phyloP scores from a whole-genome alignment of 176 grass and related monocot genomes.

The Urochloa ruziziensis region DNA sequence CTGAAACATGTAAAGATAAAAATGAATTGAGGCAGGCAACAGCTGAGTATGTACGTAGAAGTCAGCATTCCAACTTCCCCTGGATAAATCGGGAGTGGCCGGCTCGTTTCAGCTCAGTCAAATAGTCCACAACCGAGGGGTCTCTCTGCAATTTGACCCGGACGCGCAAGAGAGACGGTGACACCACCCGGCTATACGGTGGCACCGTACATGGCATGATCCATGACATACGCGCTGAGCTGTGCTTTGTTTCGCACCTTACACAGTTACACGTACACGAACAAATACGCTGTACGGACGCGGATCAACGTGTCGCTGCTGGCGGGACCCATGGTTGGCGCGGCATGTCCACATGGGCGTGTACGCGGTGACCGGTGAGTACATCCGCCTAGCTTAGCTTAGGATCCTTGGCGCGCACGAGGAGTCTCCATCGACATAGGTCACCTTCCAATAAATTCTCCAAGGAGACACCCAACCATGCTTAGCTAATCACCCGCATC shows the following conservation, averaged over 20 bases:
- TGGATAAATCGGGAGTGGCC: not conserved
- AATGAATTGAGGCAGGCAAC: not conserved
- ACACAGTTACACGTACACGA: too few relatives aligned
- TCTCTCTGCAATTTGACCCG: not conserved
- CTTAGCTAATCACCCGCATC: not conserved
- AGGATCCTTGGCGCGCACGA: not conserved
- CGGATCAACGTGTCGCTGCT: not conserved
- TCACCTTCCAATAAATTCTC: not conserved
- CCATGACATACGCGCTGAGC: slow-evolving; percentile 18
- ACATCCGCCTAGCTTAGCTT: not conserved
- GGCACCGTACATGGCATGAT: not conserved
- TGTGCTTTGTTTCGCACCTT: not conserved
- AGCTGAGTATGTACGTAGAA: too few relatives aligned
- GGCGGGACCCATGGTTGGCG: not conserved
- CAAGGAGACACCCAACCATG: not conserved
- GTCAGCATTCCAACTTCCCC: not conserved
- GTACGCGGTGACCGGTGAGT: not conserved
- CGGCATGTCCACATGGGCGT: not conserved
- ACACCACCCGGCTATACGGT: not conserved
- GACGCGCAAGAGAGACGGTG: not conserved
- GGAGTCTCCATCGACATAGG: not conserved
- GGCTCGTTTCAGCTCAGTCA: not conserved
- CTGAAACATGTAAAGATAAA: not conserved
- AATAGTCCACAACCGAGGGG: not conserved
- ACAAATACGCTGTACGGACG: not conserved